Conservation (phyloP, 2,329 filamentous ascomycete species). For the Alternaria brassicae region DNA sequence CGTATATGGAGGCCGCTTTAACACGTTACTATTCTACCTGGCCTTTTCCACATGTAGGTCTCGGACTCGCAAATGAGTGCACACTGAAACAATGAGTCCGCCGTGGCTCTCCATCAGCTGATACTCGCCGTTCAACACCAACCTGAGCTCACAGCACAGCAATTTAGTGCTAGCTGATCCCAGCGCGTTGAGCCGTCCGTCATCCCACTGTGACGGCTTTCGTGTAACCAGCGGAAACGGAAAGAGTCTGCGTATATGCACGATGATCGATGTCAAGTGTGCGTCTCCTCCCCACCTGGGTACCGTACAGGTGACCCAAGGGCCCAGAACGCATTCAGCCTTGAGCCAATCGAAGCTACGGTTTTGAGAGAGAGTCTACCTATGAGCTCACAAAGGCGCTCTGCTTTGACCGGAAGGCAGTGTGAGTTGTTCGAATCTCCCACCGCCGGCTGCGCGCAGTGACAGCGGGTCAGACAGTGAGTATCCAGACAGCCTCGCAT, state of each 20-base stretch:
- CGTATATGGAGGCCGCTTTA: background rate
- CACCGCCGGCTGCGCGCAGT: slow-evolving; percentile 39
- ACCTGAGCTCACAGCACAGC: slow-evolving; percentile 1
- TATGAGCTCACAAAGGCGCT: slow-evolving; percentile 10
- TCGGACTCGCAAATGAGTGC: slow-evolving; percentile 9
- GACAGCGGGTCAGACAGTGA: slow-evolving; percentile 22
- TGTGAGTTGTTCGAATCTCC: slow-evolving; percentile 40
- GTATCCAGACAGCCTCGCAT: slow-evolving; percentile 19
- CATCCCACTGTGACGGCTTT: slow-evolving; percentile 24
- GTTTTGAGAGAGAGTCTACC: slow-evolving; percentile 1
- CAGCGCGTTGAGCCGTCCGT: slow-evolving; percentile 19
- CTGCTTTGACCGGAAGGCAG: slow-evolving; percentile 24
- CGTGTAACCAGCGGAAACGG: slow-evolving; percentile 38
- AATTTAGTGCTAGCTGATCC: slow-evolving; percentile 1
- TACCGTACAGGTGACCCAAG: slow-evolving; percentile 22
- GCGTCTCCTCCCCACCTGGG: slow-evolving; percentile 15
- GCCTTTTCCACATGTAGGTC: background rate
- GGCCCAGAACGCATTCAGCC: slow-evolving; percentile 12
- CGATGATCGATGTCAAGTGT: slow-evolving; percentile 9
- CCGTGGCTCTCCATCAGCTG: background rate
- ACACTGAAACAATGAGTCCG: background rate
- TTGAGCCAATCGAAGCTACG: slow-evolving; percentile 14
- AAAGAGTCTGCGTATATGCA: slow-evolving; percentile 12
- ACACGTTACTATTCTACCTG: background rate
- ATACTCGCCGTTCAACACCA: background rate